These are phyloP conservation scores for Hypoxylon sp. DNA, from an alignment of 2,329 filamentous ascomycete species.

Conservation along the genomic window DNA sequence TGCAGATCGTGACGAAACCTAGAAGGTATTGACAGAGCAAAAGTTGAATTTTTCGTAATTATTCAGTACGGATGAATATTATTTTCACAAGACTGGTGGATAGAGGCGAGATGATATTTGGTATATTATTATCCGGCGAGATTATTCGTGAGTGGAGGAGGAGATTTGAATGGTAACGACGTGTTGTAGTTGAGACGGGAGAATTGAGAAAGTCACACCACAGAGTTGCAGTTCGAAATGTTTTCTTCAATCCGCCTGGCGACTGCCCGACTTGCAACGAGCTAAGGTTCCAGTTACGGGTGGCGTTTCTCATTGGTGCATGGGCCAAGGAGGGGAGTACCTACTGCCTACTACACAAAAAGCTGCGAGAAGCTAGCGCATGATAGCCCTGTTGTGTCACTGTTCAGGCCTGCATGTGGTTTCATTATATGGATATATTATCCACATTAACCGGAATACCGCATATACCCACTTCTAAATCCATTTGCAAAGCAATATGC, in stretches of 20 bases:
- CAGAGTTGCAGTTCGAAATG: conserved; percentile 48
- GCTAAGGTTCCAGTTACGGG: conserved; percentile 29
- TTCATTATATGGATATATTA: not conserved
- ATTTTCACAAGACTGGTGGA: conserved; percentile 10
- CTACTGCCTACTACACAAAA: conserved; percentile 8
- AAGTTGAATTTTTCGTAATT: conserved; percentile 17
- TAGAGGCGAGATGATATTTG: conserved; percentile 7
- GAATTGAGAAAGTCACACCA: conserved; percentile 43
- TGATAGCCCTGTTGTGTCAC: conserved; percentile 30
- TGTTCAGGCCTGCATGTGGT: not conserved
- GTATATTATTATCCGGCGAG: conserved; percentile 19
- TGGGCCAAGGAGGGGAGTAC: conserved; percentile 1
- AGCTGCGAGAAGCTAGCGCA: conserved; percentile 29
- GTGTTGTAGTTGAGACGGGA: conserved; percentile 22
- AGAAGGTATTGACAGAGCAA: conserved; percentile 9
- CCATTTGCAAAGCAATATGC: conserved; percentile 1
- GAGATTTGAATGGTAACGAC: conserved; percentile 22
- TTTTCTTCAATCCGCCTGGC: conserved; percentile 50
- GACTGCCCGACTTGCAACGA: conserved; percentile 25
- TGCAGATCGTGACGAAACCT: conserved; percentile 20
- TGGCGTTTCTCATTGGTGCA: conserved; percentile 36
- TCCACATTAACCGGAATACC: not conserved
- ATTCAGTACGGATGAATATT: conserved; percentile 21
- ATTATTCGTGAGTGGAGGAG: conserved; percentile 6
- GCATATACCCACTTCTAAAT: not conserved